Conservation (phyloP, 768 basidiomycete genomes). For the Paxillus ammoniavirescens region DNA sequence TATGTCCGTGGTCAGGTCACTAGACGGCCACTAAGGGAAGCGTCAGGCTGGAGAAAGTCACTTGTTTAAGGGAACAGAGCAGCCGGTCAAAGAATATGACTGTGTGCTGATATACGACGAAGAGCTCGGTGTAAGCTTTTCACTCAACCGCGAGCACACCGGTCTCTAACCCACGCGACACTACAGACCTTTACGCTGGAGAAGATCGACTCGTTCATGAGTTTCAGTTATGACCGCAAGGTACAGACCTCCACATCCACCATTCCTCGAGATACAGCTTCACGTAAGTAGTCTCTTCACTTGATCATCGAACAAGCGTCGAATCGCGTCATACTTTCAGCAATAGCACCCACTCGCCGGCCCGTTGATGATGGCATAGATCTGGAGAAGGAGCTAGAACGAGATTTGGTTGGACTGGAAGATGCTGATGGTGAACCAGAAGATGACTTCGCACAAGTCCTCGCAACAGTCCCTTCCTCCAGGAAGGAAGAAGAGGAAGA, state of each 20-base stretch:
- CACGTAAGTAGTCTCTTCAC: slow-evolving; percentile 19
- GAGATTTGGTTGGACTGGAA: slow-evolving; percentile 27
- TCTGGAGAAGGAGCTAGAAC: slow-evolving; percentile 27
- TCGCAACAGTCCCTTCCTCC: slow-evolving; percentile 28
- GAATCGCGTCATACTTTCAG: slow-evolving; percentile 9
- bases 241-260: slow-evolving; percentile 25
- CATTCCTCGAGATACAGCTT: slow-evolving; percentile 12
- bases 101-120: slow-evolving; percentile 83
- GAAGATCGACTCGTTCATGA: slow-evolving; percentile 67
- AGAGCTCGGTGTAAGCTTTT: slow-evolving; percentile 55
- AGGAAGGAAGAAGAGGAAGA: slow-evolving; percentile 30
- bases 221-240: slow-evolving; percentile 53
- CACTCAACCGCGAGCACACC: neutral
- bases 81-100: slow-evolving; percentile 62
- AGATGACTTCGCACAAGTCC: slow-evolving; percentile 43
- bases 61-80: slow-evolving; percentile 57
- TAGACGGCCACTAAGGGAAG: neutral
- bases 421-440: slow-evolving; percentile 42
- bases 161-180: slow-evolving; percentile 7
- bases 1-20: slow-evolving; percentile 24
- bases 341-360: slow-evolving; percentile 16
- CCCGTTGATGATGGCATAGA: slow-evolving; percentile 30
- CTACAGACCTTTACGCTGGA: slow-evolving; percentile 68
- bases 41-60: slow-evolving; percentile 50
- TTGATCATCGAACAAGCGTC: neutral